phyloP scores from a whole-genome alignment of 2,329 filamentous ascomycete genomes.

The Apiospora aurea region DNA sequence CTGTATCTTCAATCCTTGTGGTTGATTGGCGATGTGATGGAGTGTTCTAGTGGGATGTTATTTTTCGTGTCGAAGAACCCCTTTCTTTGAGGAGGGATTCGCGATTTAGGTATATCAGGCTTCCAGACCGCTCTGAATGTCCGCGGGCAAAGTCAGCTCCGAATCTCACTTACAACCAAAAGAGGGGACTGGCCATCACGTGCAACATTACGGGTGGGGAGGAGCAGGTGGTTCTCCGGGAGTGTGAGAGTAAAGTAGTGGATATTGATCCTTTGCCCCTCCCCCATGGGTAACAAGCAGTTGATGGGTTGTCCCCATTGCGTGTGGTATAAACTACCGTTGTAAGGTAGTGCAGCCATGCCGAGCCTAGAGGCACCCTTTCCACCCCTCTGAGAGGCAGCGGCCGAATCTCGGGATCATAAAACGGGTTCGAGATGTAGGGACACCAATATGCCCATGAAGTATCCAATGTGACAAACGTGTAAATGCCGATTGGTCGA shows the following conservation, averaged over 20 bases:
- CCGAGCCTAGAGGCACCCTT: too few species aligned
- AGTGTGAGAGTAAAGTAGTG: not conserved
- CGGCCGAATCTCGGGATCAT: not conserved
- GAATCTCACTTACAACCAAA: too few species aligned
- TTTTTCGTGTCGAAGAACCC: too few species aligned
- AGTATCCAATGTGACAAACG: conserved; percentile 1
- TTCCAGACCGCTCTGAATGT: too few species aligned
- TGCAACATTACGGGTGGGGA: not conserved
- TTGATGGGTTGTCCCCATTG: not conserved
- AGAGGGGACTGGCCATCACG: too few species aligned
- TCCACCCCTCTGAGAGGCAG: not conserved
- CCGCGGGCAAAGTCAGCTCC: too few species aligned
- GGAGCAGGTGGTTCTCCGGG: not conserved
- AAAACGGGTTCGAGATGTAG: not conserved
- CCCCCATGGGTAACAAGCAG: not conserved
- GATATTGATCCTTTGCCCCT: not conserved
- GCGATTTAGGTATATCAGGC: too few species aligned
- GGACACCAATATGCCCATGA: not conserved
- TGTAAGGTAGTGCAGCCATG: too few species aligned
- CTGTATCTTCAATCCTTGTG: too few species aligned
- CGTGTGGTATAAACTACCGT: not conserved
- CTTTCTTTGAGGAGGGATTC: too few species aligned
- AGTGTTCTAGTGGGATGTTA: too few species aligned
- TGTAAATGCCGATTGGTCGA: conserved; percentile 1
- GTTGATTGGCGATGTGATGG: too few species aligned